Conservation (phyloP, 768 basidiomycete genomes). For the Pisolithus albus region DNA sequence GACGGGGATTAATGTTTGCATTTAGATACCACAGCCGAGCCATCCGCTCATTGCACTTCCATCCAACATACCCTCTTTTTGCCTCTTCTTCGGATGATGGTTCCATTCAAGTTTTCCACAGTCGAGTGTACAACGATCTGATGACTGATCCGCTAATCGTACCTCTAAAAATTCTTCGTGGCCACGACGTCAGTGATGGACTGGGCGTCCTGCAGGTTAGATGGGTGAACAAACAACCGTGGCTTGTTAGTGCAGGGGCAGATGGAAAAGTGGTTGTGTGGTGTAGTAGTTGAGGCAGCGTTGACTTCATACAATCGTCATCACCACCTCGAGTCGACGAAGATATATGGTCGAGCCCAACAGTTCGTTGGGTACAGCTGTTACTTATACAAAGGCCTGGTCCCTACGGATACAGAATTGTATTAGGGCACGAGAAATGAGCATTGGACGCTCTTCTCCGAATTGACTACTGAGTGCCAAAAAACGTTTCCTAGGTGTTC, state of each 20-base stretch:
- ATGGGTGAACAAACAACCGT: conserved; percentile 88
- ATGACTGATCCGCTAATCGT: conserved; percentile 98
- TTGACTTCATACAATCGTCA: conserved; percentile 15
- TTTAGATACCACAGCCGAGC: conserved; percentile 88
- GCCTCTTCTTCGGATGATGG: conserved; percentile 97
- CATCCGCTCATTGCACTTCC: conserved; percentile 89
- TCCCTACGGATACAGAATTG: too few species aligned
- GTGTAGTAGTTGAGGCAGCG: conserved; percentile 53
- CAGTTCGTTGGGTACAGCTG: too few species aligned
- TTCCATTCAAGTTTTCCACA: conserved; percentile 94
- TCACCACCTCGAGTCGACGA: not conserved
- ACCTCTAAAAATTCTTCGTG: conserved; percentile 90
- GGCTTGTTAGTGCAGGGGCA: conserved; percentile 89
- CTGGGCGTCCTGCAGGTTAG: conserved; percentile 86
- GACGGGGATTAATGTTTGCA: conserved; percentile 5
- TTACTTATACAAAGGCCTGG: too few species aligned
- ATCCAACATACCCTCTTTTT: conserved; percentile 91
- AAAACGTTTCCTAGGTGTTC: too few species aligned
- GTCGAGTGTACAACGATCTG: conserved; percentile 88
- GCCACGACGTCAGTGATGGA: conserved; percentile 80
- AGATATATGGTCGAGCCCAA: too few species aligned
- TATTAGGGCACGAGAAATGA: too few species aligned
- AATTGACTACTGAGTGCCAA: too few species aligned
- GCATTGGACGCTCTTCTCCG: too few species aligned
- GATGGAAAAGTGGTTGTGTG: conserved; percentile 86